phyloP scores from a whole-genome alignment of 306 rosid genomes.

The Castanea mollissima region DNA sequence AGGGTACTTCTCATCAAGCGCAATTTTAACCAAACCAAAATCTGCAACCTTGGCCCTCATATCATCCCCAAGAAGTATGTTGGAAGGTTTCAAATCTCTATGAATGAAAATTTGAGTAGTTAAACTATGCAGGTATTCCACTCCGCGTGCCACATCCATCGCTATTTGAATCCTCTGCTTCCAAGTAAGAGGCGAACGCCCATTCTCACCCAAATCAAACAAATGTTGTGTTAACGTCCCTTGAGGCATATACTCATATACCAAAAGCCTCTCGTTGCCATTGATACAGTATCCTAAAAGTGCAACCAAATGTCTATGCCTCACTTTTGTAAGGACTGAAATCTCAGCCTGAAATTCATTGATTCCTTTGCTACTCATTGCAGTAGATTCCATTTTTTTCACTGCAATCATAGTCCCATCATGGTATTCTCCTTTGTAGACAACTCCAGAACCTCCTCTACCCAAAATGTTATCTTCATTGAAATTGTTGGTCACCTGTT shows the following conservation, averaged over 20 bases:
- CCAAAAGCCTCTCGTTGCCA: constrained; percentile 80
- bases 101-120: constrained; percentile 92
- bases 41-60: constrained; percentile 94
- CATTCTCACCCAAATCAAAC: constrained; percentile 58
- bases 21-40: constrained; percentile 73
- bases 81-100: constrained; percentile 85
- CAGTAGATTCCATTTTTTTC: constrained; percentile 72
- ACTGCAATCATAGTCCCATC: constrained; percentile 86
- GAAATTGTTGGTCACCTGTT: constrained; percentile 68
- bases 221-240: constrained; percentile 79
- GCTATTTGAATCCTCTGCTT: constrained; percentile 74
- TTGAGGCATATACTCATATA: constrained; percentile 86
- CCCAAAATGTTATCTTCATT: constrained; percentile 70
- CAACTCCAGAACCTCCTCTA: constrained; percentile 89
- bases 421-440: constrained; percentile 73
- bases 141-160: constrained; percentile 86
- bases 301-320: constrained; percentile 85
- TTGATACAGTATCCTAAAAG: constrained; percentile 73
- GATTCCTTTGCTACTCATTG: constrained; percentile 59
- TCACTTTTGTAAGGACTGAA: constrained; percentile 70
- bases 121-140: constrained; percentile 81
- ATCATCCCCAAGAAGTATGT: constrained; percentile 78
- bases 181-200: constrained; percentile 69
- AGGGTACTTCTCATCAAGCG: constrained; percentile 74
- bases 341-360: constrained; percentile 84